Conservation (phyloP, 2,329 filamentous ascomycete species). For the Alternaria gaisen region DNA sequence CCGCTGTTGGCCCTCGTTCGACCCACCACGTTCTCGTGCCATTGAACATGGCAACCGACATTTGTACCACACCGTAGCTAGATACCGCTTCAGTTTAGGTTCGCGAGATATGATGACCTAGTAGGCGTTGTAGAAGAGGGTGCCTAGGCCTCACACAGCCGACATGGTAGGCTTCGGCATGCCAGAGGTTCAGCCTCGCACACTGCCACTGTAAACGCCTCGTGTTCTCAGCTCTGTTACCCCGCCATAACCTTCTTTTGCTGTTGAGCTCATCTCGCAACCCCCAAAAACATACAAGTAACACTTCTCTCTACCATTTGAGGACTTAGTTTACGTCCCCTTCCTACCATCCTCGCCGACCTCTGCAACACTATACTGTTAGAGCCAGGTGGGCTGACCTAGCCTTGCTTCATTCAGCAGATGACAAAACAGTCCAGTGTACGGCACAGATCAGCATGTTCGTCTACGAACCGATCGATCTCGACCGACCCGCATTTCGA, state of each 20-base stretch:
- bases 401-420: neutral
- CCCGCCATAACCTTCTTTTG: neutral
- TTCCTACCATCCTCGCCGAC: neutral
- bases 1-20: too few species aligned
- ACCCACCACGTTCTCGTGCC: too few species aligned
- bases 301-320: neutral
- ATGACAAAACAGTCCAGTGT: neutral
- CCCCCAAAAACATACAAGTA: neutral
- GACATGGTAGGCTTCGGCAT: too few species aligned
- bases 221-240: neutral
- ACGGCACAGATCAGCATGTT: neutral
- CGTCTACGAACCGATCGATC: neutral
- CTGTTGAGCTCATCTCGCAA: neutral
- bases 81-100: too few species aligned
- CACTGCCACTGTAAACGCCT: neutral
- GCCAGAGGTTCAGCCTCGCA: constrained; percentile 1
- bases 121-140: too few species aligned
- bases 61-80: too few species aligned
- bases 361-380: neutral
- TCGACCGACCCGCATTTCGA: neutral
- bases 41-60: too few species aligned
- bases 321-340: rapidly evolving
- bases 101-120: too few species aligned
- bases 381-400: neutral
- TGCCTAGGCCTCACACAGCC: rapidly evolving